A percentile compares a stretch with the other conserved stretches of the same genome.
Conservation (phyloP, 306 rosid species). For the Carpinus fangiana region DNA sequence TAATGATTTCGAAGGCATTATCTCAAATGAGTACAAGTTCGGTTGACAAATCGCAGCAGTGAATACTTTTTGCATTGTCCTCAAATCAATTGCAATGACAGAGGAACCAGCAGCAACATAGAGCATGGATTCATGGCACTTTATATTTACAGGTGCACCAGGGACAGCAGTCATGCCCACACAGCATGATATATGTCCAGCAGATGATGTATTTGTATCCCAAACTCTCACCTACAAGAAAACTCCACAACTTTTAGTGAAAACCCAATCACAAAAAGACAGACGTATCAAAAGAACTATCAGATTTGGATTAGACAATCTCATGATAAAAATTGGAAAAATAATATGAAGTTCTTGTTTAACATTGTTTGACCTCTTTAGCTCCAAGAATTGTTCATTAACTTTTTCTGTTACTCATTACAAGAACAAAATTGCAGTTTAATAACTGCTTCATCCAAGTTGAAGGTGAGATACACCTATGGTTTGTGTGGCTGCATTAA, state of each 20-base stretch:
- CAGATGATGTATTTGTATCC: slow-evolving; percentile 65
- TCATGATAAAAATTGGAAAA: background rate
- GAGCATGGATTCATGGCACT: slow-evolving; percentile 74
- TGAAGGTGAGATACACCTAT: no score
- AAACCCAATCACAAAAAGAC: slow-evolving; percentile 2
- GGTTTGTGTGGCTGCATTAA: background rate
- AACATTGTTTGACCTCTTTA: background rate
- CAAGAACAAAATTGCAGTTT: background rate
- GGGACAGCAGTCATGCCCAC: slow-evolving; percentile 75
- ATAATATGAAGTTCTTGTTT: background rate
- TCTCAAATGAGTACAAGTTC: slow-evolving; percentile 59
- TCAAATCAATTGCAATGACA: slow-evolving; percentile 65
- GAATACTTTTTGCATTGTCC: slow-evolving; percentile 74
- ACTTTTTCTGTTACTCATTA: background rate
- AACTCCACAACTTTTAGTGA: slow-evolving; percentile 21
- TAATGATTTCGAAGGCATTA: slow-evolving; percentile 63
- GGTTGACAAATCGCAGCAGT: slow-evolving; percentile 52
- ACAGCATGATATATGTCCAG: slow-evolving; percentile 66
- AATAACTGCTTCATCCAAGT: background rate
- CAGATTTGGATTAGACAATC: background rate
- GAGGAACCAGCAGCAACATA: slow-evolving; percentile 73
- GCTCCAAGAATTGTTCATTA: background rate
- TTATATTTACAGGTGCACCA: slow-evolving; percentile 61
- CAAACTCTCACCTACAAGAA: slow-evolving; percentile 71
- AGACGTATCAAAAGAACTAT: background rate